phyloP scores from a whole-genome alignment of 306 rosid genomes.

The Castanopsis chinensis region DNA sequence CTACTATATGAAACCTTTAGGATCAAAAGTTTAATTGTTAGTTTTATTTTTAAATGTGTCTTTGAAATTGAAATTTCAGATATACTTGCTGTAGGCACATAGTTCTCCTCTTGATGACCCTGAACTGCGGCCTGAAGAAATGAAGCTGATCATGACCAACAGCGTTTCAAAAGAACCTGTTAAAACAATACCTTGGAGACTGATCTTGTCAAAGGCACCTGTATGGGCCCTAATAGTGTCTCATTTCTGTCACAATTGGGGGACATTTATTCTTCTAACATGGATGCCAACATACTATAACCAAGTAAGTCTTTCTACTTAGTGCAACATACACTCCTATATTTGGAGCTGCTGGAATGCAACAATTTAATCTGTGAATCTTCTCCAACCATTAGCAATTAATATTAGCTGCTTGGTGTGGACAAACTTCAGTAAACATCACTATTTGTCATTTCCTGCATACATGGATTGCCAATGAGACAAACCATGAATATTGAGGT shows the following conservation, averaged over 20 bases:
- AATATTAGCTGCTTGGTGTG: background rate
- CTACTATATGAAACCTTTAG: no score
- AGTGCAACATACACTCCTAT: background rate
- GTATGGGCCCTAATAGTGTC: constrained; percentile 94
- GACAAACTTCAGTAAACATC: background rate
- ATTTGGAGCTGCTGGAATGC: background rate
- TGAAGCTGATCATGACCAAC: constrained; percentile 61
- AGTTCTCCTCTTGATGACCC: constrained; percentile 98
- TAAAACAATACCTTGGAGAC: constrained; percentile 83
- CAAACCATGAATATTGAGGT: background rate
- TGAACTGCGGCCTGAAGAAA: constrained; percentile 73
- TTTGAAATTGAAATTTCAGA: background rate
- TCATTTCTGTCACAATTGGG: constrained; percentile 99
- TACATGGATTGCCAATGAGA: background rate
- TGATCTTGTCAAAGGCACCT: constrained; percentile 87
- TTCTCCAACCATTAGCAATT: background rate
- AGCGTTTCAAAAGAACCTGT: constrained; percentile 76
- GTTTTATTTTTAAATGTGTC: background rate
- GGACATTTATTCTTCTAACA: constrained; percentile 96
- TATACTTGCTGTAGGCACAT: constrained; percentile 53
- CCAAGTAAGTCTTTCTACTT: constrained; percentile 57
- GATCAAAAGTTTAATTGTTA: no score
- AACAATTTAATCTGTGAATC: background rate
- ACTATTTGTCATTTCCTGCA: background rate
- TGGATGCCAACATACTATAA: constrained; percentile 99